Conservation (phyloP, 371 early-diverging fungal genomes). For the Capillidium heterosporum region DNA sequence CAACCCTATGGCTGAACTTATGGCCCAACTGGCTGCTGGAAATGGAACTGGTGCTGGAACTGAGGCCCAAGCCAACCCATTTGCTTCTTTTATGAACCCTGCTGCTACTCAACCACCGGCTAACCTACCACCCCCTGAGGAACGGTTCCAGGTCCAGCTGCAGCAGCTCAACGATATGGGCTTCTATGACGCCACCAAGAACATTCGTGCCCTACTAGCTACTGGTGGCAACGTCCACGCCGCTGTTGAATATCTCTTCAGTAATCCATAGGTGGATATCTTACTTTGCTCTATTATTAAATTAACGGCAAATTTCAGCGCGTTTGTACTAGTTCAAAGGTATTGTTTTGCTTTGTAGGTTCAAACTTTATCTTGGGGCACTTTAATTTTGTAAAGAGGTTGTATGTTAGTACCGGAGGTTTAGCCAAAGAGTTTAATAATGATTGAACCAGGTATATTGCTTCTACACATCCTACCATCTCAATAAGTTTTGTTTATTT, state of each 20-base stretch:
- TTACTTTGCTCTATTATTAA: neutral
- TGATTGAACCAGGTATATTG: too few relatives aligned
- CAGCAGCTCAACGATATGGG: conserved; percentile 95
- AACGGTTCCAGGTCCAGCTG: conserved; percentile 74
- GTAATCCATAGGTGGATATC: conserved; percentile 6
- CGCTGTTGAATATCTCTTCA: conserved; percentile 76
- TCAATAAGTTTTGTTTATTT: too few relatives aligned
- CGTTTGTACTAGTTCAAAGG: too few relatives aligned
- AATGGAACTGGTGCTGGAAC: conserved; percentile 16
- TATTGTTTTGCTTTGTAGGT: too few relatives aligned
- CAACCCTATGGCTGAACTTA: neutral
- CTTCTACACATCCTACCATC: too few relatives aligned
- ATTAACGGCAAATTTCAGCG: too few relatives aligned
- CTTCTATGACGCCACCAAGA: conserved; percentile 74
- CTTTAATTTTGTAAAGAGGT: too few relatives aligned
- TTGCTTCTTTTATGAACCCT: conserved; percentile 2
- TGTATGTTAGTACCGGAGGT: too few relatives aligned
- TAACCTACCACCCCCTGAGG: conserved; percentile 58
- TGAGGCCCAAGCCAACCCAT: conserved; percentile 16
- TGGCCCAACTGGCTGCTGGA: conserved; percentile 10
- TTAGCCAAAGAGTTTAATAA: too few relatives aligned
- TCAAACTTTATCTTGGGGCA: too few relatives aligned
- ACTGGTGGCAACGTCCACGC: conserved; percentile 84
- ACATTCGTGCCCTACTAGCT: conserved; percentile 68
- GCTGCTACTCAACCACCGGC: conserved; percentile 15